These are phyloP conservation scores for Candida nanaspora DNA, from an alignment of 805 yeast species.

Conservation along the genomic window DNA sequence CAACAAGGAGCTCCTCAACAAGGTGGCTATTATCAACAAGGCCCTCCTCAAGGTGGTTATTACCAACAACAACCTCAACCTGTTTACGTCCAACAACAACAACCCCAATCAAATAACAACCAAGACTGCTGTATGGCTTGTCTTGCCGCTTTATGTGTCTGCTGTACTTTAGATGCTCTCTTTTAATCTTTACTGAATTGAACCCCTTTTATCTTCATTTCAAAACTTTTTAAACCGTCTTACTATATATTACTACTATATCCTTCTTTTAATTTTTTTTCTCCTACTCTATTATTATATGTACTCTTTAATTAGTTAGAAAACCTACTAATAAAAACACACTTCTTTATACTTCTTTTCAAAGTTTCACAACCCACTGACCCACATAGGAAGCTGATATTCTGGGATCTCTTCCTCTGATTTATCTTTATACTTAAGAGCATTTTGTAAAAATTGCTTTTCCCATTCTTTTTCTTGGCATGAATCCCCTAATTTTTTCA, in stretches of 20 bases:
- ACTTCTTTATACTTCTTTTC: too few relatives aligned
- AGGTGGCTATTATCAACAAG: conserved; percentile 10
- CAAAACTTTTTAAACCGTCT: too few relatives aligned
- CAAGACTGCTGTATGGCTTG: conserved; percentile 45
- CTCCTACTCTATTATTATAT: too few relatives aligned
- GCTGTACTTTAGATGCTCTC: conserved; percentile 47
- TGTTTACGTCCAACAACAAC: conserved; percentile 47
- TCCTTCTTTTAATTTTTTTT: too few relatives aligned
- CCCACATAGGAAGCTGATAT: too few relatives aligned
- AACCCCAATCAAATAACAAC: conserved; percentile 28
- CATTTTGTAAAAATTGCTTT: neutral
- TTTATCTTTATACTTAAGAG: neutral
- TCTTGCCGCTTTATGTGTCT: conserved; percentile 47
- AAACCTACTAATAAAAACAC: too few relatives aligned
- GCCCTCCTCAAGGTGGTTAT: conserved; percentile 24
- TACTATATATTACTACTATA: too few relatives aligned
- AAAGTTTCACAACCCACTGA: too few relatives aligned
- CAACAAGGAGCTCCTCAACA: conserved; percentile 3
- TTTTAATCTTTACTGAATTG: conserved; percentile 30
- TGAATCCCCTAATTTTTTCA: neutral
- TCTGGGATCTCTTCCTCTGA: too few relatives aligned
- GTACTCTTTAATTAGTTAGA: too few relatives aligned
- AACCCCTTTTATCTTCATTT: too few relatives aligned
- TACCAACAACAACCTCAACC: conserved; percentile 45
- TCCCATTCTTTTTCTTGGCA: neutral